Conservation (phyloP, 805 yeast genomes). For the Candida xiaguanensis region DNA sequence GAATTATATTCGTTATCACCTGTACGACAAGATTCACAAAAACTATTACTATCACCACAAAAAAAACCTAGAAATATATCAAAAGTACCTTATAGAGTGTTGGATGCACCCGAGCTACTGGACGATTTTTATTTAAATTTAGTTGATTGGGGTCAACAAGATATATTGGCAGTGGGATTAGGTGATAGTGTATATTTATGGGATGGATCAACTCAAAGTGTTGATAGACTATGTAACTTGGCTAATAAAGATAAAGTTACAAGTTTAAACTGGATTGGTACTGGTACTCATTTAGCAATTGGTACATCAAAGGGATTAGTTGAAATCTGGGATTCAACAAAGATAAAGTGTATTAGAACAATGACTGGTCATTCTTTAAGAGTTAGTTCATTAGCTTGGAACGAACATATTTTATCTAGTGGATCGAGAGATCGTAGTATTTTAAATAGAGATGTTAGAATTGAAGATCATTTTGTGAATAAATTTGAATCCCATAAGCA, state of each 20-base stretch:
- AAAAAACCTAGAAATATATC: constrained; percentile 74
- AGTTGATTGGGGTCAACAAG: constrained; percentile 94
- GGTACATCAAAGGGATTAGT: constrained; percentile 87
- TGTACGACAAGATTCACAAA: constrained; percentile 84
- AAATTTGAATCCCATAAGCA: constrained; percentile 76
- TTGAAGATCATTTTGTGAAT: constrained; percentile 75
- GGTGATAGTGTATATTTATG: constrained; percentile 86
- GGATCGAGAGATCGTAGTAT: constrained; percentile 86
- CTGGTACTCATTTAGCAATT: constrained; percentile 91
- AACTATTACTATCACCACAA: constrained; percentile 74
- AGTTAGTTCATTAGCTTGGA: constrained; percentile 90
- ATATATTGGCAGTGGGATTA: constrained; percentile 84
- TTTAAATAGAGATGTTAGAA: constrained; percentile 86
- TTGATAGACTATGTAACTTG: constrained; percentile 74
- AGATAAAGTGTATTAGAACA: constrained; percentile 76
- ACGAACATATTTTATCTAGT: constrained; percentile 79
- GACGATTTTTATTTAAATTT: constrained; percentile 92
- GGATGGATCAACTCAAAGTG: constrained; percentile 84
- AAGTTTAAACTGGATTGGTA: constrained; percentile 87
- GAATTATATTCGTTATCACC: constrained; percentile 82
- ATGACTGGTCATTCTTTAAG: constrained; percentile 89
- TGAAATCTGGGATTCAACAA: constrained; percentile 91
- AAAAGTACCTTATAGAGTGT: constrained; percentile 85
- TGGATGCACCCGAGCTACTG: constrained; percentile 93
- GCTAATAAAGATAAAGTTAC: constrained; percentile 65